These are phyloP conservation scores for Protostelium mycophagum DNA, from an alignment of 78 protist species.

Conservation along the genomic window DNA sequence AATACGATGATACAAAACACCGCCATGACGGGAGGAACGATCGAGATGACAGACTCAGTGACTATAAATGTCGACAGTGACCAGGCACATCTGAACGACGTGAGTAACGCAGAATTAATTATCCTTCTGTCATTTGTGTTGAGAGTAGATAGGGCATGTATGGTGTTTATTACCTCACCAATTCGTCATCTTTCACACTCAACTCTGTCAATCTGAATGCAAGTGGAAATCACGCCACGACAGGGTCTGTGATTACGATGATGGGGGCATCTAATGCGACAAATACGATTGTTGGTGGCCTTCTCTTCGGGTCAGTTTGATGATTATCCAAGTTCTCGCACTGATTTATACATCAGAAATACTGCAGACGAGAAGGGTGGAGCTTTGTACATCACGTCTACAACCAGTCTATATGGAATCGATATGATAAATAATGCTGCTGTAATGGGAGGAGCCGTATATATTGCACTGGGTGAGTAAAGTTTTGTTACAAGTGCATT, in stretches of 20 bases:
- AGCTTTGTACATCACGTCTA: neutral
- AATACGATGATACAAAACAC: neutral
- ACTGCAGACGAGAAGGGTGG: neutral
- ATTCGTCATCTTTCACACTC: neutral
- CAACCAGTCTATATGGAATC: neutral
- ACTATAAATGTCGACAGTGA: neutral
- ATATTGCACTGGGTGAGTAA: neutral
- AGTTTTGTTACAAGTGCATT: no score
- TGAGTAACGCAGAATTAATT: neutral
- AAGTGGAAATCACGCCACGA: neutral
- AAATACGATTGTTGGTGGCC: neutral
- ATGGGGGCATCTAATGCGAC: neutral
- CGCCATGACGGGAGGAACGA: neutral
- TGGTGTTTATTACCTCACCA: neutral
- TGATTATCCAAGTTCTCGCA: neutral
- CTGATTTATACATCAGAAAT: neutral
- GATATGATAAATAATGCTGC: neutral
- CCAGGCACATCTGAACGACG: neutral
- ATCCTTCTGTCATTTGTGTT: neutral
- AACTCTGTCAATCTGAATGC: neutral
- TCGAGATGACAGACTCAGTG: neutral
- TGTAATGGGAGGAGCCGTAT: neutral
- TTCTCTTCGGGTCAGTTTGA: neutral
- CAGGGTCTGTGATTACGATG: neutral
- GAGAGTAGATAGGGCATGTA: neutral